Conservation (phyloP, 1,139 yeast species). For the Taphrina sp. region DNA sequence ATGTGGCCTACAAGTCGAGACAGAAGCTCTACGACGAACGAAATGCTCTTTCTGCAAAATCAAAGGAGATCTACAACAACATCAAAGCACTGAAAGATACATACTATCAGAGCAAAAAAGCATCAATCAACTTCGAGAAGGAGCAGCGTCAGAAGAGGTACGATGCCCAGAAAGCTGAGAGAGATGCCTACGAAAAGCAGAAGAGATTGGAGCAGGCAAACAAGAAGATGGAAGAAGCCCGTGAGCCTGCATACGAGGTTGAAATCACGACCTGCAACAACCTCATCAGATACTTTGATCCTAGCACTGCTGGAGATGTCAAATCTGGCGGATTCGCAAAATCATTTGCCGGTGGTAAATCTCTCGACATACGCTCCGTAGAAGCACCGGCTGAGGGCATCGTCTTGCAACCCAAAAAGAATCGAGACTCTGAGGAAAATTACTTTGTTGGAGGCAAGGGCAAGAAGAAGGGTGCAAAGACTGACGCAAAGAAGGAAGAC, state of each 20-base stretch:
- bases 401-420: slow-evolving; percentile 49
- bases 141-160: slow-evolving; percentile 54
- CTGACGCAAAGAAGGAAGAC: slow-evolving; percentile 46
- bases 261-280: slow-evolving; percentile 74
- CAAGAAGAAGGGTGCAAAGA: slow-evolving; percentile 50
- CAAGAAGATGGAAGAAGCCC: slow-evolving; percentile 70
- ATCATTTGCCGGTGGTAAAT: slow-evolving; percentile 31
- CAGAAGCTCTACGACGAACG: slow-evolving; percentile 64
- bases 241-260: slow-evolving; percentile 74
- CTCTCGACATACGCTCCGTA: slow-evolving; percentile 42
- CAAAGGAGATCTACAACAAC: slow-evolving; percentile 63
- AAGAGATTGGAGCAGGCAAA: slow-evolving; percentile 48
- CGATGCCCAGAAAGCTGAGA: slow-evolving; percentile 58
- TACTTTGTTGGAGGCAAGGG: slow-evolving; percentile 58
- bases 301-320: slow-evolving; percentile 59
- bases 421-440: slow-evolving; percentile 59
- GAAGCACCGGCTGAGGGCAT: slow-evolving; percentile 44
- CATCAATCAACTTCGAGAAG: slow-evolving; percentile 66
- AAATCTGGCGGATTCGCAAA: slow-evolving; percentile 32
- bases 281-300: slow-evolving; percentile 72
- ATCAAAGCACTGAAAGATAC: slow-evolving; percentile 66
- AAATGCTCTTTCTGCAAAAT: slow-evolving; percentile 63
- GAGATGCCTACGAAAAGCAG: slow-evolving; percentile 46
- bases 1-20: slow-evolving; percentile 66
- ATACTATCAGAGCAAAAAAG: slow-evolving; percentile 62